Evolutionary conservation across 2,329 filamentous ascomycete species (phyloP), one percentile per base, ranked within the genome.

Genomic region (Colletotrichum lindemuthianum): DNA sequence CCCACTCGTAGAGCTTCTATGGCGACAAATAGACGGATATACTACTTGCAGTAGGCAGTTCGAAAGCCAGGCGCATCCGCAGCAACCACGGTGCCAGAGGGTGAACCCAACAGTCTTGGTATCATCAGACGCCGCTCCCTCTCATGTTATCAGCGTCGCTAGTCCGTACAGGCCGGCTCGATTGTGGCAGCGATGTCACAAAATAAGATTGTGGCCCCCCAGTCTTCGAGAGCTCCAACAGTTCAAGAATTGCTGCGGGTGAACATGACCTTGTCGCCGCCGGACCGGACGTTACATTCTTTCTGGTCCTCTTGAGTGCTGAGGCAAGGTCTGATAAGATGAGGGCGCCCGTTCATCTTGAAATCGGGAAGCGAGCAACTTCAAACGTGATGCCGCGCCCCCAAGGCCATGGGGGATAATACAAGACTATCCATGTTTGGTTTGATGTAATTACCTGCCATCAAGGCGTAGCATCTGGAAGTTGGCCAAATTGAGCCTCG

Each of bases 271-370:
- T 44, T 34, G 50, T 39, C 53, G 45, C 40, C 36, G 24, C 24
- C 24, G 24, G 33, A 55, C 32, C 41, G 36, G 52, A 65, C 39
- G 59, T 65, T 63, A 36, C 63, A 65, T 63, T 54, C 41, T 16
- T 47, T 60, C 53, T 55, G 47, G 57, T 60, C 32, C 57, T 44
- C 51, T 50, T 33, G 61, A 55, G 44, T 9, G 44, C 32, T 59
- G 44, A 48, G 37, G 50, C 56, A 50, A 55, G 48, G 61, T 51
- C 13, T 59, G 57, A 60, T 56, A 40, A 60, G 61, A 60, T 65
- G 61, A 60, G 61, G 43, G 39, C 36, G 57, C 49, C 60, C 56
- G 56, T 64, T 64, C 60, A 53, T 64, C 60, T 64, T 44, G 56
- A 60, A 49, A 44, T 16, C 49, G 49, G 56, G 59, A 59, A 53